Conservation (phyloP, 208 protist genomes). For the Crithidia fasciculata region DNA sequence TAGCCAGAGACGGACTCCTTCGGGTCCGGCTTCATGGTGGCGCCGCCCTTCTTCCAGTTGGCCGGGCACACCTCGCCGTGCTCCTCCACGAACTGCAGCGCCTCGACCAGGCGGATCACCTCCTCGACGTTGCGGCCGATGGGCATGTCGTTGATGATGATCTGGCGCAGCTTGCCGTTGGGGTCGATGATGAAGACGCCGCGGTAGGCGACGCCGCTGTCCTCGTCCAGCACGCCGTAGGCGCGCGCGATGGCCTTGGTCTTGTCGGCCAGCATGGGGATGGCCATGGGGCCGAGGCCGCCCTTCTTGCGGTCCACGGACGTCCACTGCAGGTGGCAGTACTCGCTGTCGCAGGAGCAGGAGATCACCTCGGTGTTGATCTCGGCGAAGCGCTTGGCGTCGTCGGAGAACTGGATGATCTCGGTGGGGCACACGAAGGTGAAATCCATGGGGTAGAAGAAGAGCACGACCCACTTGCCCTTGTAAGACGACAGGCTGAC, state of each 20-base stretch:
- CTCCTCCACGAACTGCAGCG: slow-evolving; percentile 95
- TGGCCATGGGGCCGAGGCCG: slow-evolving; percentile 96
- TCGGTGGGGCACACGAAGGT: slow-evolving; percentile 98
- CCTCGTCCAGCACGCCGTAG: slow-evolving; percentile 95
- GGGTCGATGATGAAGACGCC: slow-evolving; percentile 97
- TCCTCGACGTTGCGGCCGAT: slow-evolving; percentile 96
- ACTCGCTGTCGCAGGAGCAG: slow-evolving; percentile 95
- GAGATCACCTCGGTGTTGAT: slow-evolving; percentile 92
- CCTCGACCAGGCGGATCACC: slow-evolving; percentile 94
- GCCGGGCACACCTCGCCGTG: slow-evolving; percentile 96
- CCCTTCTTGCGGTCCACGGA: slow-evolving; percentile 95
- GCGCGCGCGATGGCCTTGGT: slow-evolving; percentile 90
- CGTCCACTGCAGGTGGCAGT: slow-evolving; percentile 97
- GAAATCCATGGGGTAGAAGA: slow-evolving; percentile 98
- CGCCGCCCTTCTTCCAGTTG: slow-evolving; percentile 92
- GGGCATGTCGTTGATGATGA: slow-evolving; percentile 95
- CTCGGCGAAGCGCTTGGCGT: slow-evolving; percentile 88
- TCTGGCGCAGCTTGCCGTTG: slow-evolving; percentile 73
- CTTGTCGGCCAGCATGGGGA: slow-evolving; percentile 97
- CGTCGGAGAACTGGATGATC: slow-evolving; percentile 96
- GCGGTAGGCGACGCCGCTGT: slow-evolving; percentile 87
- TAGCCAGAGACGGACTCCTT: slow-evolving; percentile 88
- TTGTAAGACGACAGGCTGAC: slow-evolving; percentile 90
- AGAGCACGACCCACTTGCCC: slow-evolving; percentile 95
- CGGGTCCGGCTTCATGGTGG: no score